Evolutionary conservation across 192 early-diverging fungal genomes (phyloP).

Genomic region (Backusella parvicylindrica): DNA sequence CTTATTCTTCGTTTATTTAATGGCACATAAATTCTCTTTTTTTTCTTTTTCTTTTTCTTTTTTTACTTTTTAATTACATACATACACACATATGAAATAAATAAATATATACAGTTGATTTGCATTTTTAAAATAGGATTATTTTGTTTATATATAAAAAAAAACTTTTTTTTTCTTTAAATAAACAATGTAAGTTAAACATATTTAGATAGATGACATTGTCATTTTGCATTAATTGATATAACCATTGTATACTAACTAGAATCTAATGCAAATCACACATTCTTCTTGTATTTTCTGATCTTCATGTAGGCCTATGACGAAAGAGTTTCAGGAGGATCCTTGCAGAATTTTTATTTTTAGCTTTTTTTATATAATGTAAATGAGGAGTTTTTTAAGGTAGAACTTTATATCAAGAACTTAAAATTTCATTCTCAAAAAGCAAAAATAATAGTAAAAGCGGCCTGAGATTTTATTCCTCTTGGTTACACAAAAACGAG

Average conservation of each 20-base stretch:
- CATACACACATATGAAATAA: background rate
- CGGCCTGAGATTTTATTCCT: background rate
- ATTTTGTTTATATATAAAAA: background rate
- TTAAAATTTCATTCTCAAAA: background rate
- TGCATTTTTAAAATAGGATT: background rate
- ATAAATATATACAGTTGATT: background rate
- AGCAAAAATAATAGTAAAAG: background rate
- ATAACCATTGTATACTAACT: too few species aligned
- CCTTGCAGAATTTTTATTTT: background rate
- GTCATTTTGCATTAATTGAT: too few species aligned
- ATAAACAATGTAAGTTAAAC: background rate
- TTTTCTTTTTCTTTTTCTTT: background rate
- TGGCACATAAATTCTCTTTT: background rate
- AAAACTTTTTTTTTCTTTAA: background rate
- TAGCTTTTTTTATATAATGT: background rate
- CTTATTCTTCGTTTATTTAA: slow-evolving; percentile 5
- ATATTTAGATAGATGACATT: too few species aligned
- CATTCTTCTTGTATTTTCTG: background rate
- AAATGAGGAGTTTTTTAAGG: background rate
- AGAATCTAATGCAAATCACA: background rate
- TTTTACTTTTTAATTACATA: background rate
- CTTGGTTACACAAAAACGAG: background rate
- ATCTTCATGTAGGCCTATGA: background rate
- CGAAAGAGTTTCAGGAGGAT: background rate
- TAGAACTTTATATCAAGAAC: background rate